These are phyloP conservation scores for Piper longum DNA, from an alignment of 164 flowering plant species.

Conservation along the genomic window DNA sequence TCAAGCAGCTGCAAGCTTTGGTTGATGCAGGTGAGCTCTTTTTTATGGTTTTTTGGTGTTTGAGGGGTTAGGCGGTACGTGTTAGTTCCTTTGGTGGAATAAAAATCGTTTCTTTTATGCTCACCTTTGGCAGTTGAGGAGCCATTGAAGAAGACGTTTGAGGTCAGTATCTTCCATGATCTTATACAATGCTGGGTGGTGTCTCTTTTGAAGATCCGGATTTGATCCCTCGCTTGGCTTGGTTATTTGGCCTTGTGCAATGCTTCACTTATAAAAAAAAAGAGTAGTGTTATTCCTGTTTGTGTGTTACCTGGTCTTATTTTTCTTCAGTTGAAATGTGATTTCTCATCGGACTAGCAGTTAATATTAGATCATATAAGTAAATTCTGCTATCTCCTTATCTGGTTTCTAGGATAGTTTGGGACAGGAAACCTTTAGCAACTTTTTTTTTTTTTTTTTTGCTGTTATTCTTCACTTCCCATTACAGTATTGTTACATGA, in stretches of 20 bases:
- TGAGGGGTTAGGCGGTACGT: background rate
- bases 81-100: background rate
- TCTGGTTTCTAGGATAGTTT: no score
- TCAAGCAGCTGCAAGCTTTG: conserved; percentile 33
- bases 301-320: no score
- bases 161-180: conserved; percentile 12
- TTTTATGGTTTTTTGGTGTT: background rate
- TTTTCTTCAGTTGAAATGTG: no score
- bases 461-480: no score
- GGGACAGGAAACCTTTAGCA: no score
- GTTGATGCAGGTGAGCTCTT: conserved; percentile 36
- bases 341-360: no score
- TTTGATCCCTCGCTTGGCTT: background rate
- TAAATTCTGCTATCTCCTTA: no score
- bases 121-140: conserved; percentile 18
- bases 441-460: no score
- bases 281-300: no score
- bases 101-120: background rate
- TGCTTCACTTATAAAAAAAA: background rate
- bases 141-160: conserved; percentile 17
- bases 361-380: no score
- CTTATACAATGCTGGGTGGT: background rate
- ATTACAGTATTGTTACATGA: no score
- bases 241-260: background rate
- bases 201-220: background rate